Evolutionary conservation across 2,329 filamentous ascomycete species (phyloP).

Genomic region (Fusarium sp.): DNA sequence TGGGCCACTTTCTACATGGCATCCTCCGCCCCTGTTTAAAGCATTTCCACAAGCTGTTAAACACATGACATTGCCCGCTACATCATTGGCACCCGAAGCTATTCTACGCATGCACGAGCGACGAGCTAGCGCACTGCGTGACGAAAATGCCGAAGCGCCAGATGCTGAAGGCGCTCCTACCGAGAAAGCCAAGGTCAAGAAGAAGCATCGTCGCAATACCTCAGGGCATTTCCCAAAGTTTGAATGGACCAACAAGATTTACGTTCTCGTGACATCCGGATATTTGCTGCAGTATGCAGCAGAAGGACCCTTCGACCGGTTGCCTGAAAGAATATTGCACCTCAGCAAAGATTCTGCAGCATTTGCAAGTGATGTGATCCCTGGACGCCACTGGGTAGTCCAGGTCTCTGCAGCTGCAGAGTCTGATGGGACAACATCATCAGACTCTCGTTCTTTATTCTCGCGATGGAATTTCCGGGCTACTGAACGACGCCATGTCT

Average conservation of each 20-base stretch:
- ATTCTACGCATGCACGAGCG: constrained; percentile 70
- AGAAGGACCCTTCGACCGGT: constrained; percentile 74
- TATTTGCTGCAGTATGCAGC: constrained; percentile 79
- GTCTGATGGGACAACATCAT: constrained; percentile 60
- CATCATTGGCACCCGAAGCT: constrained; percentile 73
- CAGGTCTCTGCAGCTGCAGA: constrained; percentile 76
- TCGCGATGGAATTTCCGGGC: constrained; percentile 69
- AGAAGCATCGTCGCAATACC: constrained; percentile 57
- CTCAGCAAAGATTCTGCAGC: constrained; percentile 79
- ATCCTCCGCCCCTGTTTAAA: constrained; percentile 82
- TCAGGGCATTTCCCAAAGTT: constrained; percentile 56
- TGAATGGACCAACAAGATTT: constrained; percentile 77
- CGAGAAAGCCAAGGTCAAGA: constrained; percentile 53
- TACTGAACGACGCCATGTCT: constrained; percentile 63
- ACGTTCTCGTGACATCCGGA: constrained; percentile 75
- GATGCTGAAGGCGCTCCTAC: constrained; percentile 14
- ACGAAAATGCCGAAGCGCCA: constrained; percentile 24
- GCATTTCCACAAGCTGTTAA: constrained; percentile 86
- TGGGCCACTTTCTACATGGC: constrained; percentile 61
- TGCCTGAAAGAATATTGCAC: constrained; percentile 78
- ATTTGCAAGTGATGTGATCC: constrained; percentile 82
- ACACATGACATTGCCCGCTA: constrained; percentile 74
- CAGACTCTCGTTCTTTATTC: constrained; percentile 69
- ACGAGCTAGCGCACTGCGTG: constrained; percentile 45
- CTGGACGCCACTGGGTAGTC: constrained; percentile 81